Evolutionary conservation across 345 rosid genomes (phyloP).

Genomic region (Psidium friedrichsthalianum): DNA sequence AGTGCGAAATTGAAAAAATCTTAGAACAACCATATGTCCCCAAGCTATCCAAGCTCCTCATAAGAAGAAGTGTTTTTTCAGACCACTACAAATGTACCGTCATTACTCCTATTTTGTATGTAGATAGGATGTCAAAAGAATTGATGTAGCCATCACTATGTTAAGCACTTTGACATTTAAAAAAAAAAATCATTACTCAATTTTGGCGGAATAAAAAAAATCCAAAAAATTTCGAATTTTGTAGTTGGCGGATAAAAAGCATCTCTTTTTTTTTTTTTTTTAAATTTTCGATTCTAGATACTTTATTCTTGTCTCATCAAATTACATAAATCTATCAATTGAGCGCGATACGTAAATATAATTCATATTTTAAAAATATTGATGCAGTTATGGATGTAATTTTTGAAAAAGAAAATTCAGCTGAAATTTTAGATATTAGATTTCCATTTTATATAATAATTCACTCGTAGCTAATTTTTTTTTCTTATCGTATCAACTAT

Average conservation of each 20-base stretch:
- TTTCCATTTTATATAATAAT: too few species aligned
- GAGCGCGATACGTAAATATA: too few species aligned
- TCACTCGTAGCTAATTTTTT: not conserved
- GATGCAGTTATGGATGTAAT: too few species aligned
- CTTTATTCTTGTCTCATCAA: not conserved
- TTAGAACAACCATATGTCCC: not conserved
- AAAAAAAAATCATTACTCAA: not conserved
- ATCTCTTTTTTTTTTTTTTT: not conserved
- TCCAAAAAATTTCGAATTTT: rapidly evolving
- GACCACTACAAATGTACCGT: not conserved
- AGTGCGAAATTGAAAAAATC: not conserved
- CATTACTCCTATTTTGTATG: not conserved
- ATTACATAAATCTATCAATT: too few species aligned
- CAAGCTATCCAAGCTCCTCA: not conserved
- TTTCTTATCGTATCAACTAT: not conserved
- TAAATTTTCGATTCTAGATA: not conserved
- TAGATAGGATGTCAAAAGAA: not conserved
- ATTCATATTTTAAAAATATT: too few species aligned
- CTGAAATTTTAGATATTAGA: too few species aligned
- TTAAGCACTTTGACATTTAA: not conserved
- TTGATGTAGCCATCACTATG: not conserved
- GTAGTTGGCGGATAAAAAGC: not conserved
- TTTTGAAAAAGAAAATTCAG: too few species aligned
- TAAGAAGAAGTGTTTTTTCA: not conserved
- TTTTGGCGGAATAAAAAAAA: not conserved